A percentile compares a stretch with the other conserved stretches of the same genome.
These are phyloP conservation scores for Helenozyma rhizophorensis DNA, from an alignment of 805 yeast genomes.

Conservation along the genomic window DNA sequence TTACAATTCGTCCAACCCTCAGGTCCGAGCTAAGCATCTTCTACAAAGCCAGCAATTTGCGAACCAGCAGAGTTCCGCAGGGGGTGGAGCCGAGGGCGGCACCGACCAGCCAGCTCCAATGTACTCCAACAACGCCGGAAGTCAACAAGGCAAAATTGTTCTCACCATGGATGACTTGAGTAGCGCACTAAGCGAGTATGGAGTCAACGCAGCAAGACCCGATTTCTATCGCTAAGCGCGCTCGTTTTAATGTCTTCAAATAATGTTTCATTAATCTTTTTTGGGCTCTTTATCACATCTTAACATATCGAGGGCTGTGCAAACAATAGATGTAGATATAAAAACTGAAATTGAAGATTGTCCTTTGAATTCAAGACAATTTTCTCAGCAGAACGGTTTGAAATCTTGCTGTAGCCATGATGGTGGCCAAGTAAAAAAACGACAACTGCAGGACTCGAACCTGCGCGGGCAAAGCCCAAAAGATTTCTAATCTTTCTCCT, in stretches of 20 bases:
- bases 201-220: conserved; percentile 84
- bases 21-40: conserved; percentile 75
- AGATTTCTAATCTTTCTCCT: conserved; percentile 75
- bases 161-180: conserved; percentile 91
- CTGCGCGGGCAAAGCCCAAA: conserved; percentile 57
- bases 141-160: conserved; percentile 71
- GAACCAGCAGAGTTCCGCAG: conserved; percentile 32
- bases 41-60: conserved; percentile 59
- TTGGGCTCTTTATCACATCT: no score
- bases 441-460: conserved; percentile 49
- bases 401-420: no score
- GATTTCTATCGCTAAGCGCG: conserved; percentile 82
- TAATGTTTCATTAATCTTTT: no score
- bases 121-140: conserved; percentile 41
- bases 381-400: no score
- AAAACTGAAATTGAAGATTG: no score
- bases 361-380: no score
- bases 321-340: no score
- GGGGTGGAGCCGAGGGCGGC: conserved; percentile 16
- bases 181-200: conserved; percentile 90
- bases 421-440: conserved; percentile 17
- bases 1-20: conserved; percentile 81
- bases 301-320: no score
- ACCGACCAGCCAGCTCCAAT: conserved; percentile 32
- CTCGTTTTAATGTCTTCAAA: no score